These are phyloP conservation scores for Quercus alba DNA, from an alignment of 306 rosid species.

Conservation along the genomic window DNA sequence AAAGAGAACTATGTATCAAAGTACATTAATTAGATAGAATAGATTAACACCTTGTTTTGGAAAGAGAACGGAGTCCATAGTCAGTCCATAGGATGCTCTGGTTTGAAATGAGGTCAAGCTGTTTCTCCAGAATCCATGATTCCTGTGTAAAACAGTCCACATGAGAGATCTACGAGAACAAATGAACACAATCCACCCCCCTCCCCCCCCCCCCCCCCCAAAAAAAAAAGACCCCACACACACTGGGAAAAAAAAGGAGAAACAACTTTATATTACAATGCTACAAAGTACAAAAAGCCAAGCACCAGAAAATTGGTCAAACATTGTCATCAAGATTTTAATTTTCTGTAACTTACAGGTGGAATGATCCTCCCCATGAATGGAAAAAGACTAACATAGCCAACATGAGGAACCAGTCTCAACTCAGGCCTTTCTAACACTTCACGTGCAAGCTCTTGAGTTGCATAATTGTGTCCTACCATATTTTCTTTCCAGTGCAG, in stretches of 20 bases:
- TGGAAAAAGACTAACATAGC: conserved; percentile 83
- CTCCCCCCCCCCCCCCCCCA: too few species aligned
- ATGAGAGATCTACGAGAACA: background rate
- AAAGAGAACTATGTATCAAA: conserved; percentile 50
- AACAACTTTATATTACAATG: background rate
- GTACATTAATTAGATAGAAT: background rate
- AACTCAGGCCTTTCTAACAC: conserved; percentile 58
- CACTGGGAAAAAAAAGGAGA: background rate
- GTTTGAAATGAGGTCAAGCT: conserved; percentile 79
- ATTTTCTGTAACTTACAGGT: conserved; percentile 51
- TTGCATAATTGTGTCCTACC: conserved; percentile 38
- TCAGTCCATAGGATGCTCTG: conserved; percentile 76
- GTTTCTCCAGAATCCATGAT: conserved; percentile 87
- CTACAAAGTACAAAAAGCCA: background rate
- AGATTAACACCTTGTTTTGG: conserved; percentile 69
- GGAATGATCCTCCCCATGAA: conserved; percentile 84
- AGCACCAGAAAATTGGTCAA: background rate
- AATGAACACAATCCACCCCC: background rate
- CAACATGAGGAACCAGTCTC: conserved; percentile 87
- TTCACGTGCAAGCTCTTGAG: conserved; percentile 66
- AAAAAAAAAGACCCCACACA: background rate
- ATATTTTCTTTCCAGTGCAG: conserved; percentile 66
- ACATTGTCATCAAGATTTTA: conserved; percentile 11
- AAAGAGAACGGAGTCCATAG: conserved; percentile 92
- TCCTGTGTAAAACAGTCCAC: conserved; percentile 39